Evolutionary conservation across 805 yeast genomes (phyloP).

Genomic region (Saturnispora gosingensis): DNA sequence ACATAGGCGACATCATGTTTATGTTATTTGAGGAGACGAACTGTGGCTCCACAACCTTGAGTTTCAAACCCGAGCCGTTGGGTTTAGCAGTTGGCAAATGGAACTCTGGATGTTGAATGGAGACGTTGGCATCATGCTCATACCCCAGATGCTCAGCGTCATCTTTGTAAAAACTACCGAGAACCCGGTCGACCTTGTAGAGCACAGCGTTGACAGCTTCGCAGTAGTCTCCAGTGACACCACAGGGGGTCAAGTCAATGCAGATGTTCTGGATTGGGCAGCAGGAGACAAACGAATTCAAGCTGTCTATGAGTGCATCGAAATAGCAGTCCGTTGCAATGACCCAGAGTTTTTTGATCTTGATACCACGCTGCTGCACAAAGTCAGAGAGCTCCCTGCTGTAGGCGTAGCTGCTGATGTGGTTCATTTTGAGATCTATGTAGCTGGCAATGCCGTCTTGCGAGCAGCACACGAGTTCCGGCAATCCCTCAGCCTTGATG

Average conservation of each 20-base stretch:
- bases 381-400: background rate
- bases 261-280: background rate
- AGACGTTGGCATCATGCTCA: background rate
- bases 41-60: background rate
- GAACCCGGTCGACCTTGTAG: background rate
- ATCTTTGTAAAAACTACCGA: background rate
- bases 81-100: background rate
- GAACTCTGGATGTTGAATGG: background rate
- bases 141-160: background rate
- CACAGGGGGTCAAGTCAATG: background rate
- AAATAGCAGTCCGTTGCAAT: background rate
- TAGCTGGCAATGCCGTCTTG: background rate
- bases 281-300: background rate
- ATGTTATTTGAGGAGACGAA: background rate
- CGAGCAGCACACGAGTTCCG: background rate
- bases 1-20: background rate
- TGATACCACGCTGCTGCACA: background rate
- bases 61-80: background rate
- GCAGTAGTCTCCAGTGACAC: background rate
- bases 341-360: background rate
- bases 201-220: background rate
- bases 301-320: background rate
- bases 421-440: background rate
- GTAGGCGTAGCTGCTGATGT: background rate
- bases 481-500: slow-evolving; percentile 1